Conservation (phyloP, 371 early-diverging fungal species). For the Apophysomyces sp. region DNA sequence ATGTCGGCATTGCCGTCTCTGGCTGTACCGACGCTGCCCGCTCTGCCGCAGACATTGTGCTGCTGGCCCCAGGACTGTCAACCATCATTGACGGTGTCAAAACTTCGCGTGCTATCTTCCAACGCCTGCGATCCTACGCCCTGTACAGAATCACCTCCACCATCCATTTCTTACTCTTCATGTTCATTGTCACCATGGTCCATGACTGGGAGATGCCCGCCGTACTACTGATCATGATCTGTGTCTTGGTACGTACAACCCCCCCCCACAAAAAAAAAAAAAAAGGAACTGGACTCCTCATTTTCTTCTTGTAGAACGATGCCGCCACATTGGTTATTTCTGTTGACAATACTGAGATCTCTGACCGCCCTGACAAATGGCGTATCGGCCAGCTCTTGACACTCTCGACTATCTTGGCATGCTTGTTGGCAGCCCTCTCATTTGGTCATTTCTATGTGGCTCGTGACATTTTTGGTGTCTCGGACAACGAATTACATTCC, state of each 20-base stretch:
- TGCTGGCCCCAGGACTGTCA: slow-evolving; percentile 83
- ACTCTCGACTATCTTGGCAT: slow-evolving; percentile 73
- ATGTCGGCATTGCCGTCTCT: slow-evolving; percentile 87
- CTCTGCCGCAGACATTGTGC: slow-evolving; percentile 93
- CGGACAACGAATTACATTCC: slow-evolving; percentile 56
- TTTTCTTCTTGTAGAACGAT: slow-evolving; percentile 60
- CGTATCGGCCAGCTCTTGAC: slow-evolving; percentile 86
- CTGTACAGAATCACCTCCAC: slow-evolving; percentile 93
- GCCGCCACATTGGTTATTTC: slow-evolving; percentile 91
- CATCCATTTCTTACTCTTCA: slow-evolving; percentile 90
- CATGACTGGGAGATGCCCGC: slow-evolving; percentile 84
- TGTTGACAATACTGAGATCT: slow-evolving; percentile 89
- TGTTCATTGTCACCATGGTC: slow-evolving; percentile 83
- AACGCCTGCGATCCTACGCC: slow-evolving; percentile 90
- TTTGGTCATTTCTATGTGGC: slow-evolving; percentile 84
- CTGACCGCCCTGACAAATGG: slow-evolving; percentile 89
- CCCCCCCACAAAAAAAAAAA: background rate
- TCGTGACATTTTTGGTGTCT: slow-evolving; percentile 60
- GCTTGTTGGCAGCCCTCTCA: slow-evolving; percentile 72
- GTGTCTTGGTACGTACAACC: slow-evolving; percentile 70
- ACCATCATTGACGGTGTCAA: slow-evolving; percentile 87
- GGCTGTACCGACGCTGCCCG: slow-evolving; percentile 95
- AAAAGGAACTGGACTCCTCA: background rate
- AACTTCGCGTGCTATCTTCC: slow-evolving; percentile 89
- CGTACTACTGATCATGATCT: slow-evolving; percentile 81